These are phyloP conservation scores for Colletotrichum sp. DNA, from an alignment of 2,329 filamentous ascomycete species.

Conservation along the genomic window DNA sequence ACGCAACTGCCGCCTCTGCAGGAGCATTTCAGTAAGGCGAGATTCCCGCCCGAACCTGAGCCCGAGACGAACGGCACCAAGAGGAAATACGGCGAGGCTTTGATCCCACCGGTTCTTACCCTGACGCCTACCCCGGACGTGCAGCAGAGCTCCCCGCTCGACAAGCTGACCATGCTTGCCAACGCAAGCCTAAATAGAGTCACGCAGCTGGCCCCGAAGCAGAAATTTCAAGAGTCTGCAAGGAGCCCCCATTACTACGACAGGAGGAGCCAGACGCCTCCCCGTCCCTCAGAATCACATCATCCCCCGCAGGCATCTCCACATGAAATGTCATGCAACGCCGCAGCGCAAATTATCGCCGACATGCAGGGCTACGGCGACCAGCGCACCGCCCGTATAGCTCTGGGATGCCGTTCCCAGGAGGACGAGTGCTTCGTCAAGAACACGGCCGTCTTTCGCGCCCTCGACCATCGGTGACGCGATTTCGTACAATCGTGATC, in stretches of 20 bases:
- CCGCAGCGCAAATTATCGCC: slow-evolving; percentile 41
- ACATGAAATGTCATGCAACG: slow-evolving; percentile 37
- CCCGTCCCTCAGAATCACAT: slow-evolving; percentile 22
- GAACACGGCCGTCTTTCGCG: slow-evolving; percentile 37
- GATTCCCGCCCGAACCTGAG: not conserved
- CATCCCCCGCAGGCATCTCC: slow-evolving; percentile 27
- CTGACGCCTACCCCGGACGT: slow-evolving; percentile 16
- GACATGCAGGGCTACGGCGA: slow-evolving; percentile 41
- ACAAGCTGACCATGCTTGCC: slow-evolving; percentile 42
- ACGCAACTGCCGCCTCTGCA: slow-evolving; percentile 2
- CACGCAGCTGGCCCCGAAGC: not conserved
- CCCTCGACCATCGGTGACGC: slow-evolving; percentile 32
- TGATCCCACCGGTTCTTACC: slow-evolving; percentile 14
- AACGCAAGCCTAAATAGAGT: slow-evolving; percentile 31
- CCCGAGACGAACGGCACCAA: not conserved
- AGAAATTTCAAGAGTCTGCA: slow-evolving; percentile 23
- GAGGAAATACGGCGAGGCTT: slow-evolving; percentile 4
- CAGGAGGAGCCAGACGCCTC: slow-evolving; percentile 4
- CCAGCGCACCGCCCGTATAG: slow-evolving; percentile 26
- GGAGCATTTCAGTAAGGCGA: slow-evolving; percentile 8
- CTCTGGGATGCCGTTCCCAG: slow-evolving; percentile 32
- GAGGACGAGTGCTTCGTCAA: slow-evolving; percentile 34
- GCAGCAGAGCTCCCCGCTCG: slow-evolving; percentile 25
- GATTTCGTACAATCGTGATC: not conserved
- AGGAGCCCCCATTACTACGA: slow-evolving; percentile 16